Evolutionary conservation across 345 rosid species (phyloP).

Genomic region (Citropsis articulata): DNA sequence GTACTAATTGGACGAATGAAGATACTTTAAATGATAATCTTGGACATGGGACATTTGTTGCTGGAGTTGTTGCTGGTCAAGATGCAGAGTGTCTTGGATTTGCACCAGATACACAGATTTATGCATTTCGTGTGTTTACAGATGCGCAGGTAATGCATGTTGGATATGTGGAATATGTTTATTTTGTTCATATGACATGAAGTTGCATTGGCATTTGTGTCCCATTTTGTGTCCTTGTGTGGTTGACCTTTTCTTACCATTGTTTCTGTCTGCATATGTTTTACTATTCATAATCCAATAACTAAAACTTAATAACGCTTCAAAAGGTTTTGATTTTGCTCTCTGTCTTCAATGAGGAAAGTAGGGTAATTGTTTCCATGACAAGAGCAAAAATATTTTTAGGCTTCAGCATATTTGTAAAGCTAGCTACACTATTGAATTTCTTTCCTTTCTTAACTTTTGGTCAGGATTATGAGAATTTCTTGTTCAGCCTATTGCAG

Average conservation of each 20-base stretch:
- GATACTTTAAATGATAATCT: conserved; percentile 97
- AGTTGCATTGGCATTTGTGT: not conserved
- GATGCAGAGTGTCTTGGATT: conserved; percentile 91
- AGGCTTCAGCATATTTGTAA: conserved; percentile 1
- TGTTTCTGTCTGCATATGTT: not conserved
- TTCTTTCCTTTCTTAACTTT: not conserved
- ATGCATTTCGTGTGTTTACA: conserved; percentile 95
- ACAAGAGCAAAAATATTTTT: not conserved
- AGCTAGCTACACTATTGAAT: not conserved
- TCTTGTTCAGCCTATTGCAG: conserved; percentile 92
- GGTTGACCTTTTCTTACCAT: not conserved
- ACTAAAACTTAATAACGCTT: not conserved
- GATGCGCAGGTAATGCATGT: conserved; percentile 94
- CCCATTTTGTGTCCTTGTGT: not conserved
- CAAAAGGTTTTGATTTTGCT: not conserved
- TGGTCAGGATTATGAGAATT: conserved; percentile 63
- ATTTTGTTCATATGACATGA: not conserved
- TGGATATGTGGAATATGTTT: conserved; percentile 12
- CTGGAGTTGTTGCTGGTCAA: conserved; percentile 94
- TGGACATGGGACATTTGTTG: conserved; percentile 99
- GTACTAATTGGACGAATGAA: conserved; percentile 97
- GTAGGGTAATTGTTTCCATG: not conserved
- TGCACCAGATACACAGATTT: conserved; percentile 91
- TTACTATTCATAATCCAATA: not conserved
- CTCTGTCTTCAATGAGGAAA: not conserved